Percentiles rank a stretch among this genome's conserved stretches.
phyloP scores from a whole-genome alignment of 2,329 filamentous ascomycete genomes.

The Drechslera avenae region DNA sequence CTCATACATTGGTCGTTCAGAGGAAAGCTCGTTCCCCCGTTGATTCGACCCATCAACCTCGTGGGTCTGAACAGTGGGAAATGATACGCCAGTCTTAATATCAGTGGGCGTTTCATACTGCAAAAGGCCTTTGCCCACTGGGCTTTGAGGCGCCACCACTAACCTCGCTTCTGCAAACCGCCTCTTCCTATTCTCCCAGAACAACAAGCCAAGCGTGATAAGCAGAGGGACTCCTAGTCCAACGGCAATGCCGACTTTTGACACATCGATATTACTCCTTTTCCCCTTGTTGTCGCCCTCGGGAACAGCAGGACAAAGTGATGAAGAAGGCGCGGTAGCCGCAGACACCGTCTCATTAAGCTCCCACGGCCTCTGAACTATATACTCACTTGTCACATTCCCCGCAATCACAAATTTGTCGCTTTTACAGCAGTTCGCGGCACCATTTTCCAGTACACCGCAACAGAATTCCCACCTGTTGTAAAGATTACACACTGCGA shows the following conservation, averaged over 20 bases:
- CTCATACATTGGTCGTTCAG: not conserved
- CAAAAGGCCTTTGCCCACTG: not conserved
- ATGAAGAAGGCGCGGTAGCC: not conserved
- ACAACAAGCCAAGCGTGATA: not conserved
- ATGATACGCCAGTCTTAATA: too few species aligned
- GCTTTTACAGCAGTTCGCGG: not conserved
- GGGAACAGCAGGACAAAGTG: too few species aligned
- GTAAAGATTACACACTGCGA: too few species aligned
- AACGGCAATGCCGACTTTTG: too few species aligned
- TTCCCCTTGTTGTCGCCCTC: too few species aligned
- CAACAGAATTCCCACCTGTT: too few species aligned
- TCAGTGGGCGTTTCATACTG: too few species aligned
- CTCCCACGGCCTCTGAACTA: not conserved
- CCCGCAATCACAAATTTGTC: not conserved
- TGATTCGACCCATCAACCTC: not conserved
- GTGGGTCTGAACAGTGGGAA: not conserved
- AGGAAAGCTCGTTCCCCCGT: not conserved
- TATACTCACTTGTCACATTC: not conserved
- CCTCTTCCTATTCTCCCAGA: conserved; percentile 2
- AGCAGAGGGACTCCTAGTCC: not conserved
- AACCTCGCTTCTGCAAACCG: not conserved
- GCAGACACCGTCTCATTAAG: too few species aligned
- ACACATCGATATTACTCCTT: too few species aligned
- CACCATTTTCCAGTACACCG: too few species aligned
- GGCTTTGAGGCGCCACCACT: not conserved